Evolutionary conservation across 2,329 filamentous ascomycete species (phyloP).

Genomic region (Lachnellula arida): DNA sequence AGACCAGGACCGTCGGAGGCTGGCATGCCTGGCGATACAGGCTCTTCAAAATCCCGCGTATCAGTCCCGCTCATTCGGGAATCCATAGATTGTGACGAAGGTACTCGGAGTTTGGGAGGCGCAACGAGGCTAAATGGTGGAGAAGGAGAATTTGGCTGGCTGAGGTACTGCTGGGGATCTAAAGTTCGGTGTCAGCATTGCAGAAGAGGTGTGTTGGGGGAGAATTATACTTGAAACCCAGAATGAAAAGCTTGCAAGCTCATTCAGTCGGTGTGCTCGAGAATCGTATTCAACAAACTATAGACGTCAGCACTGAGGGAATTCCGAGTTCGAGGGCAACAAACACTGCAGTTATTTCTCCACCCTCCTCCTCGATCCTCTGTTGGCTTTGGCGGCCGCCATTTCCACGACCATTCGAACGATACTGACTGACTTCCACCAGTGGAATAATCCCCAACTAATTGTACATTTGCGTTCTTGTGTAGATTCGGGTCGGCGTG

Average conservation of each 20-base stretch:
- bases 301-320: slow-evolving; percentile 16
- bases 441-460: slow-evolving; percentile 89
- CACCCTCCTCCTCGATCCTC: slow-evolving; percentile 89
- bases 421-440: slow-evolving; percentile 77
- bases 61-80: slow-evolving; percentile 75
- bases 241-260: slow-evolving; percentile 88
- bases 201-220: slow-evolving; percentile 11
- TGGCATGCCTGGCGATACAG: slow-evolving; percentile 46
- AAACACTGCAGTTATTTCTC: slow-evolving; percentile 89
- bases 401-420: slow-evolving; percentile 96
- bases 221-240: slow-evolving; percentile 74
- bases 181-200: slow-evolving; percentile 10
- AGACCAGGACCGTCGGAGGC: slow-evolving; percentile 33
- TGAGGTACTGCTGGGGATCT: slow-evolving; percentile 35
- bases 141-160: slow-evolving; percentile 61
- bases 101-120: slow-evolving; percentile 72
- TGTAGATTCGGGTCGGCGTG: slow-evolving; percentile 96
- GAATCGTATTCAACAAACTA: slow-evolving; percentile 97
- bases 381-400: slow-evolving; percentile 76
- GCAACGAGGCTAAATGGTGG: slow-evolving; percentile 69
- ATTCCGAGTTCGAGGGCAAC: slow-evolving; percentile 26
- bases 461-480: slow-evolving; percentile 91
- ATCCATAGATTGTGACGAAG: slow-evolving; percentile 82
- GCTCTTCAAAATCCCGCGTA: slow-evolving; percentile 47
- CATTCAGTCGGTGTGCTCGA: slow-evolving; percentile 81